A percentile compares a stretch with the other conserved stretches of the same genome.
Evolutionary conservation across 768 basidiomycete species (phyloP).

Genomic region (Kwoniella heveanensis): DNA sequence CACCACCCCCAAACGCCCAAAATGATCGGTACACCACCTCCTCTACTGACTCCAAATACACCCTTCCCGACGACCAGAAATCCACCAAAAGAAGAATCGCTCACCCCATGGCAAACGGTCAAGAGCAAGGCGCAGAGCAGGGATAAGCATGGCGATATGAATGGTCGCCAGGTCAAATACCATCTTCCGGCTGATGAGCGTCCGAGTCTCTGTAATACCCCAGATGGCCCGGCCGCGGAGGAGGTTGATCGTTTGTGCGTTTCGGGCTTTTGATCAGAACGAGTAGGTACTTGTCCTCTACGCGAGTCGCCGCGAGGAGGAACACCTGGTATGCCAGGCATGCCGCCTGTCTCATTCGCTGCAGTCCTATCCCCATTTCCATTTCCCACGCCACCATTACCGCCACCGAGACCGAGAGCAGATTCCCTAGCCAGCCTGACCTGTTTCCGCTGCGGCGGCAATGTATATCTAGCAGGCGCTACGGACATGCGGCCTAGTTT

Average conservation of each 20-base stretch:
- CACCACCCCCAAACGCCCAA: conserved; percentile 47
- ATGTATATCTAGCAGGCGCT: conserved; percentile 11
- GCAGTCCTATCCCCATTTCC: too few relatives aligned
- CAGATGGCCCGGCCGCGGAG: too few relatives aligned
- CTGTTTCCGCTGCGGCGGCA: conserved; percentile 13
- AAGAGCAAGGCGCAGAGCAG: conserved; percentile 30
- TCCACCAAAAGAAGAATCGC: conserved; percentile 10
- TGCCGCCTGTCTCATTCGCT: too few relatives aligned
- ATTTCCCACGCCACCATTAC: too few relatives aligned
- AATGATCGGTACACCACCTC: conserved; percentile 12
- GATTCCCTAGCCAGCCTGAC: neutral
- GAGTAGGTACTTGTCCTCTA: too few relatives aligned
- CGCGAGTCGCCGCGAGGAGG: too few relatives aligned
- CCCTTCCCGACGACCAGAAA: conserved; percentile 28
- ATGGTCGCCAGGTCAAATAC: conserved; percentile 35
- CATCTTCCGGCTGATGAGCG: neutral
- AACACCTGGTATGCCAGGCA: too few relatives aligned
- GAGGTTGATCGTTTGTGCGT: too few relatives aligned
- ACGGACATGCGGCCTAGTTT: neutral
- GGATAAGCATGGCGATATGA: conserved; percentile 20
- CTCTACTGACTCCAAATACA: conserved; percentile 24
- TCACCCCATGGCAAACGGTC: conserved; percentile 21
- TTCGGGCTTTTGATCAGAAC: too few relatives aligned
- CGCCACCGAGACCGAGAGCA: neutral
- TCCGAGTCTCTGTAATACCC: neutral